These are phyloP conservation scores for Citrus australasica DNA, from an alignment of 345 rosid species.

Conservation along the genomic window DNA sequence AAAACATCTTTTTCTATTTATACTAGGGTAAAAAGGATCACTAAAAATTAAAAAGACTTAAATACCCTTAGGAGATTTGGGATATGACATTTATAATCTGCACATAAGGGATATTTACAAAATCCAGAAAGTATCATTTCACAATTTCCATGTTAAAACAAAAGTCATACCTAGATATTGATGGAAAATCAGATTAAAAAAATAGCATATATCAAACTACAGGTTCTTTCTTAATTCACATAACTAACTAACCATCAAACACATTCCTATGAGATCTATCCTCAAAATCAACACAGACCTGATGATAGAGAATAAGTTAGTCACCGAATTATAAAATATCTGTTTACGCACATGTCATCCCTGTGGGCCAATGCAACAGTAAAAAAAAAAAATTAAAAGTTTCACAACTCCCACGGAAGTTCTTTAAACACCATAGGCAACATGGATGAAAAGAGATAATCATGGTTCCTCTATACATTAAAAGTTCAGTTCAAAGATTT, in stretches of 20 bases:
- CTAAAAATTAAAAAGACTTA: too few species aligned
- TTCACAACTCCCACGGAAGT: too few species aligned
- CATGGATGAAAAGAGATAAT: background rate
- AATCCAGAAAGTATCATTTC: background rate
- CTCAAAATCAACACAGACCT: background rate
- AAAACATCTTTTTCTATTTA: too few species aligned
- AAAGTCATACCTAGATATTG: background rate
- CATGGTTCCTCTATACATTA: background rate
- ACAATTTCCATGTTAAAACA: background rate
- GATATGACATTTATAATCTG: background rate
- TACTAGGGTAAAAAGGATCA: too few species aligned
- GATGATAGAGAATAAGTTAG: background rate
- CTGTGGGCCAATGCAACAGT: background rate
- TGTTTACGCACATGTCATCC: background rate
- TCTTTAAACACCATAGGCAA: background rate
- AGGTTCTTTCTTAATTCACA: background rate
- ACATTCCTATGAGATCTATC: background rate
- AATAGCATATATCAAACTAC: background rate
- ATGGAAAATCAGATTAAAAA: background rate
- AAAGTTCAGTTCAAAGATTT: background rate
- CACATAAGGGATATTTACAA: background rate
- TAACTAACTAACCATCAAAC: background rate
- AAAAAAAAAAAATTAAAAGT: background rate
- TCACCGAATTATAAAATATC: background rate
- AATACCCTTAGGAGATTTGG: too few species aligned